phyloP scores from a whole-genome alignment of 139 green algal genomes.

The Volvox africanus region DNA sequence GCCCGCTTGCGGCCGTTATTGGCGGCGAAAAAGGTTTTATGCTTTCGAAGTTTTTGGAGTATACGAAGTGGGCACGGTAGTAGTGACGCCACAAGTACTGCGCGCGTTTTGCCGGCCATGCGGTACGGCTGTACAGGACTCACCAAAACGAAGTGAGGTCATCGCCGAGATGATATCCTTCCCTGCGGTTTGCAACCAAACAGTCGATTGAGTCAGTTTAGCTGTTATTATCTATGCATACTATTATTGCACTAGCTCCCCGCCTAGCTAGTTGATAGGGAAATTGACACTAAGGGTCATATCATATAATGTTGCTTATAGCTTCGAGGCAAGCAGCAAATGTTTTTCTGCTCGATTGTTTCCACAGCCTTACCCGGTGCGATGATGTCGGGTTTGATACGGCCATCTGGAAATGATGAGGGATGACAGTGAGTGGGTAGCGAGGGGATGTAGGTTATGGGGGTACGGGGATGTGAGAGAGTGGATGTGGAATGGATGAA shows the following conservation, averaged over 20 bases:
- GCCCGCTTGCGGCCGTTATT: too few relatives aligned
- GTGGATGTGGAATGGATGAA: background rate
- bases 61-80: too few relatives aligned
- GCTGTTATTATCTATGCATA: background rate
- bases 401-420: background rate
- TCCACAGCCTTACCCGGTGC: background rate
- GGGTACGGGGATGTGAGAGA: background rate
- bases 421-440: background rate
- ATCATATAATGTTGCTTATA: background rate
- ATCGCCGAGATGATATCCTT: background rate
- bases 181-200: background rate
- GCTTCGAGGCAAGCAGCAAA: background rate
- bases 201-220: background rate
- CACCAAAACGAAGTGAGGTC: background rate
- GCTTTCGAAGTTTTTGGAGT: too few relatives aligned
- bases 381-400: constrained; percentile 7
- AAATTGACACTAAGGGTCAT: background rate
- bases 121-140: too few relatives aligned
- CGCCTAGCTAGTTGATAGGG: background rate
- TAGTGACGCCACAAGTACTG: too few relatives aligned
- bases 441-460: background rate
- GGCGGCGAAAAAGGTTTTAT: too few relatives aligned
- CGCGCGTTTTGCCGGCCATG: too few relatives aligned
- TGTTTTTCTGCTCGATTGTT: background rate
- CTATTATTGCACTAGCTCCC: too few relatives aligned